Base-by-base conservation (phyloP, 2,329 filamentous ascomycete genomes). In the Cercospora zeae-maydis region DNA sequence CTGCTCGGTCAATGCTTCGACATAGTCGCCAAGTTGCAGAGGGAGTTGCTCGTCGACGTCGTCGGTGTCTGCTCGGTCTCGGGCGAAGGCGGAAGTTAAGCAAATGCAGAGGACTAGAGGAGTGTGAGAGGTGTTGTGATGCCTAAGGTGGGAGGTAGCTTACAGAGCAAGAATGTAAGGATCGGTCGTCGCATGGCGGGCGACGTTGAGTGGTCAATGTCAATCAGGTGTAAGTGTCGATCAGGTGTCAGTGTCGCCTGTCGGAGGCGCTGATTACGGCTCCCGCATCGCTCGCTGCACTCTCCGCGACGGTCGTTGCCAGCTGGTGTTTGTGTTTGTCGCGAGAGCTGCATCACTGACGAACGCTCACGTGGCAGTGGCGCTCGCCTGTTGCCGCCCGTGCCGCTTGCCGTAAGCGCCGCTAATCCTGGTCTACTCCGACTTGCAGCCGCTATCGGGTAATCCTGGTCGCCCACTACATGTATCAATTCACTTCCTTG, bases 41-140 rank as follows among this genome's bases (percentile, higher is more conserved):
- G 24, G 47, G 1, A 52, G 8, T 19, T 58, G 55, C 5, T 67
- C 65, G 11, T 60, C 61, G 42, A 62, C 14, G 13, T 58, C 55
- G 52, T 63, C 14, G 8, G 51, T 36, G 6, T 63, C 62, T n/a
- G 31, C 34, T 13, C 51, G 33, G 10, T 62, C 65, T 21, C 54
- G 67, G 5, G 67, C 67, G 51, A 66, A 59, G 5, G 61, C 58
- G 24, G 61, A 60, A 36, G 67, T 63, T 2, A 66, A 54, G 10
- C 59, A 62, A 33, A 67, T 47, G 59, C 63, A 69, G 7, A 62
- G 33, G 9, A 69, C 67, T 69, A 11, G 16, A 24, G 37, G 2
- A 45, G 10, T 19, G 37, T 53, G 30, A 62, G 54, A 37, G 30
- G 21, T 39, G 51, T 27, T 21, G 14, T 16, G 27, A n/a, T 27